These are phyloP conservation scores for Albatrellus ellisii DNA, from an alignment of 768 basidiomycete genomes.

Conservation along the genomic window DNA sequence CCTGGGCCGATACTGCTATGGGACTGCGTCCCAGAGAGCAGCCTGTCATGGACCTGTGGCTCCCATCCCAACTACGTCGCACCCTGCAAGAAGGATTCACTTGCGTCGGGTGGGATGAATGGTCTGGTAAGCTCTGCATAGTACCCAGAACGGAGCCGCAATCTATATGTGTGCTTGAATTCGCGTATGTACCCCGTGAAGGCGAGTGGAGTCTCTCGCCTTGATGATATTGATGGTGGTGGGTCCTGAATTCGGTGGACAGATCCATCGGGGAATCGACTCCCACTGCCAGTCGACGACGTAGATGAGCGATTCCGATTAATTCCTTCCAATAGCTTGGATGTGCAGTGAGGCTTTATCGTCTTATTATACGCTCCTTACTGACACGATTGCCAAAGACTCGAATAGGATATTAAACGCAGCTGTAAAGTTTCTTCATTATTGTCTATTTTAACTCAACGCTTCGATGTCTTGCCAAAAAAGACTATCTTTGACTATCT, in stretches of 20 bases:
- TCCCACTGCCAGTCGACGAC: constrained; percentile 10
- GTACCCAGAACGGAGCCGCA: constrained; percentile 7
- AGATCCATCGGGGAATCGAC: constrained; percentile 11
- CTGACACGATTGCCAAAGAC: too few species aligned
- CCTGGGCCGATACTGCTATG: constrained; percentile 9
- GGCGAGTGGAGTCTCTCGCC: constrained; percentile 2
- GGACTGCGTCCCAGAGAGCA: constrained; percentile 5
- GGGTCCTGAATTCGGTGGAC: background rate
- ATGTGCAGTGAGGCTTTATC: too few species aligned
- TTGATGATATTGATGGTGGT: background rate
- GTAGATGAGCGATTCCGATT: constrained; percentile 11
- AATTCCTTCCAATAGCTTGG: too few species aligned
- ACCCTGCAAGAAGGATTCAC: constrained; percentile 6
- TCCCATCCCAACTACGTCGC: constrained; percentile 7
- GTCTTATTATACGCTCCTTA: too few species aligned
- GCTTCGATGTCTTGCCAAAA: too few species aligned
- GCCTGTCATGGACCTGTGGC: constrained; percentile 8
- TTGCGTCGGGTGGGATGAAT: constrained; percentile 12
- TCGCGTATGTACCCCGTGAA: constrained; percentile 11
- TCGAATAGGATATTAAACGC: too few species aligned
- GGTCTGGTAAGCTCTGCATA: constrained; percentile 9
- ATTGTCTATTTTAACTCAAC: too few species aligned
- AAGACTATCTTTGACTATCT: too few species aligned
- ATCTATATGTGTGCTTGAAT: constrained; percentile 11
- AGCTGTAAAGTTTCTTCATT: too few species aligned